A percentile compares a stretch with the other conserved stretches of the same genome.
Conservation (phyloP, 441 rosid genomes). For the Euphorbia celastroides region DNA sequence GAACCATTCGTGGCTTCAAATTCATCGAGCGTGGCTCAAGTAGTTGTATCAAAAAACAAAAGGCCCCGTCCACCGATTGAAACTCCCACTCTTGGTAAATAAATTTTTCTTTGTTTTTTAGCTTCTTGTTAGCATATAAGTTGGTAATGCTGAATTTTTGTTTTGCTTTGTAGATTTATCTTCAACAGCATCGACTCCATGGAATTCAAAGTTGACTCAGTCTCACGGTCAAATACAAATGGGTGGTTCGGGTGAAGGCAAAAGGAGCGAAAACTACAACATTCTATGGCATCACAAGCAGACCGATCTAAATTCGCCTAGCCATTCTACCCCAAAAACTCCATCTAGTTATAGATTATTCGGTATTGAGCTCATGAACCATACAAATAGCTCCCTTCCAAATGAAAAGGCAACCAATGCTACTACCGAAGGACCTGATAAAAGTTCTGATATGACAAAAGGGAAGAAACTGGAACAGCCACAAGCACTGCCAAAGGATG, state of each 20-base stretch:
- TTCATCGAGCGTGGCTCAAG: constrained; percentile 36
- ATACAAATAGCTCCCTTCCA: constrained; percentile 22
- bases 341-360: constrained; percentile 60
- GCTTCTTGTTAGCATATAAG: neutral
- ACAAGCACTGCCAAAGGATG: constrained; percentile 50
- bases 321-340: constrained; percentile 33
- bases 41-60: constrained; percentile 47
- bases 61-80: constrained; percentile 54
- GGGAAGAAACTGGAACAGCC: constrained; percentile 48
- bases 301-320: constrained; percentile 28
- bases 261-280: constrained; percentile 37
- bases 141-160: constrained; percentile 7
- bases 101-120: neutral
- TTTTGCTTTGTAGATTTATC: constrained; percentile 33
- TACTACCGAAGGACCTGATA: constrained; percentile 23
- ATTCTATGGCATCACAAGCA: constrained; percentile 48
- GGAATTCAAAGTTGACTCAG: constrained; percentile 37
- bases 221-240: constrained; percentile 37
- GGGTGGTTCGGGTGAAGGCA: constrained; percentile 39
- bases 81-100: constrained; percentile 39
- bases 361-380: constrained; percentile 66
- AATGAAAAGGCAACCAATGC: constrained; percentile 30
- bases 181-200: constrained; percentile 35
- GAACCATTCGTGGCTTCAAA: constrained; percentile 57
- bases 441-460: constrained; percentile 43